A percentile compares a stretch with the other conserved stretches of the same genome.
Evolutionary conservation across 345 rosid species (phyloP).

Genomic region (Lumnitzera littorea): DNA sequence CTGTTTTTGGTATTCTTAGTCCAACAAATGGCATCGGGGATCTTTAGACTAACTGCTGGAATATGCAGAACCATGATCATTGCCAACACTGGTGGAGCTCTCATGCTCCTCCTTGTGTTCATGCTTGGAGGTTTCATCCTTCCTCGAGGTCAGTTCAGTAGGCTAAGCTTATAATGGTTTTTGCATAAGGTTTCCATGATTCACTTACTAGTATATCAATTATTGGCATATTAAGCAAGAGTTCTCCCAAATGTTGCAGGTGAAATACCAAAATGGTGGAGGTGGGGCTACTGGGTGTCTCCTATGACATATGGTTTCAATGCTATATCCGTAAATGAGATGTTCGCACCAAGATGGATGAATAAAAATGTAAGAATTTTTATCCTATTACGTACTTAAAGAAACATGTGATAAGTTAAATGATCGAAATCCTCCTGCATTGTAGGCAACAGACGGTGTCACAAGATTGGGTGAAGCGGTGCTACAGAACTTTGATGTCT

Average conservation of each 20-base stretch:
- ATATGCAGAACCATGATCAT: slow-evolving; percentile 73
- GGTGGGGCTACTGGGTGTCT: slow-evolving; percentile 90
- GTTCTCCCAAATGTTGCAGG: slow-evolving; percentile 25
- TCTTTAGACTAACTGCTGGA: slow-evolving; percentile 63
- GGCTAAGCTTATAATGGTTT: neutral
- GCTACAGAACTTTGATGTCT: slow-evolving; percentile 43
- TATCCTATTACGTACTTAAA: neutral
- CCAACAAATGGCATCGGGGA: slow-evolving; percentile 82
- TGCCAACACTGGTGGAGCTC: slow-evolving; percentile 75
- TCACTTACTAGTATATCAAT: neutral
- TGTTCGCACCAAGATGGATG: slow-evolving; percentile 84
- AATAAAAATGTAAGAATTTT: slow-evolving; percentile 31
- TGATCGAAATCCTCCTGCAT: neutral
- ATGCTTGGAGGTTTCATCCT: slow-evolving; percentile 82
- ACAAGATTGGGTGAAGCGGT: slow-evolving; percentile 54
- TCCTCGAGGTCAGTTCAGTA: slow-evolving; percentile 41
- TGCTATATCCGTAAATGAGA: slow-evolving; percentile 64
- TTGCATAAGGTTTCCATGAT: neutral
- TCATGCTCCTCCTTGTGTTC: slow-evolving; percentile 59
- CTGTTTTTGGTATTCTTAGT: slow-evolving; percentile 48
- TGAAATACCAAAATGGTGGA: slow-evolving; percentile 76
- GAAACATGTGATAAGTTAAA: neutral
- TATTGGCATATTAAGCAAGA: neutral
- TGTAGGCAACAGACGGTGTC: slow-evolving; percentile 49
- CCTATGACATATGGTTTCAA: slow-evolving; percentile 72